Percentiles rank a stretch among this genome's conserved stretches.
Evolutionary conservation across 75 land plant genomes (phyloP).

Genomic region (Picea glauca): DNA sequence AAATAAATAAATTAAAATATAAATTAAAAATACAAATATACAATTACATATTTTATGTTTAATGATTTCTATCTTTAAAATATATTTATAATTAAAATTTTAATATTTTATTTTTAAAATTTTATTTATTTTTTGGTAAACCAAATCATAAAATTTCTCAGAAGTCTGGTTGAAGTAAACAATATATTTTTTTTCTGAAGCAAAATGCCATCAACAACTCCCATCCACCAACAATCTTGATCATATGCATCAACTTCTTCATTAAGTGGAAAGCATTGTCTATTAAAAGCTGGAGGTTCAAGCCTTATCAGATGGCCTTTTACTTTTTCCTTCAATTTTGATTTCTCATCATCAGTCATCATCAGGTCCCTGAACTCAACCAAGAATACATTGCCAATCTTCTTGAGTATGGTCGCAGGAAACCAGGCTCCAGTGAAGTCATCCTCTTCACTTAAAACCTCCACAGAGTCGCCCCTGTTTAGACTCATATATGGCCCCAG

Average conservation of each 20-base stretch:
- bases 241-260: slow-evolving; percentile 70
- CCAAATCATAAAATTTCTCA: no score
- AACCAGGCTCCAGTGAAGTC: slow-evolving; percentile 53
- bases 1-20: no score
- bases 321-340: slow-evolving; percentile 29
- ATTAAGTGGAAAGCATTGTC: slow-evolving; percentile 10
- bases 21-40: no score
- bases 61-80: no score
- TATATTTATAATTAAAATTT: no score
- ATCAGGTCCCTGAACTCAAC: slow-evolving; percentile 35
- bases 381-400: slow-evolving; percentile 13
- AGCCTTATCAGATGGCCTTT: slow-evolving; percentile 38
- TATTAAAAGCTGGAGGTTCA: slow-evolving; percentile 22
- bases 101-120: no score
- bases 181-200: no score
- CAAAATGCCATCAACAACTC: slow-evolving; percentile 37
- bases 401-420: slow-evolving; percentile 30
- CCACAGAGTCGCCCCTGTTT: slow-evolving; percentile 31
- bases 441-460: slow-evolving; percentile 56
- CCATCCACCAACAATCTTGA: slow-evolving; percentile 68
- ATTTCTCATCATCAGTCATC: slow-evolving; percentile 36
- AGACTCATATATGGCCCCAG: slow-evolving; percentile 1
- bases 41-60: no score
- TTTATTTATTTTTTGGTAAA: no score
- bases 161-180: slow-evolving; percentile 34